Evolutionary conservation across 2,329 filamentous ascomycete species (phyloP).

Genomic region (Dryadomyces quercivorus): DNA sequence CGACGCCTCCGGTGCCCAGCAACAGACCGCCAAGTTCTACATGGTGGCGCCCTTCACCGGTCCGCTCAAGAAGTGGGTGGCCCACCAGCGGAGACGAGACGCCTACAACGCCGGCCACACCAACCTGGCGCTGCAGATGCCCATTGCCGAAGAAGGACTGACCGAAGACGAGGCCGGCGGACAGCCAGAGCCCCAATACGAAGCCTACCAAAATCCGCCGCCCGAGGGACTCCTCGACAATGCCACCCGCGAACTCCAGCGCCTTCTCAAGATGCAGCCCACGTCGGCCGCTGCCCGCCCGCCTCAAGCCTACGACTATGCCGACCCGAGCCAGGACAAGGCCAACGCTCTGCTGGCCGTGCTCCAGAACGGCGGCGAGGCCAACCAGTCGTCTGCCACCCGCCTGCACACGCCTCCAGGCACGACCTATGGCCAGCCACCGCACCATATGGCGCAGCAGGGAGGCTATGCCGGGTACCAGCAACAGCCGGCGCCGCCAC

Average conservation of each 20-base stretch:
- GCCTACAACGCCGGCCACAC: constrained; percentile 28
- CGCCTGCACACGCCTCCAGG: constrained; percentile 39
- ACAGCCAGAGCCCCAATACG: constrained; percentile 23
- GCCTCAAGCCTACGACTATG: neutral
- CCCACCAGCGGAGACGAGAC: constrained; percentile 69
- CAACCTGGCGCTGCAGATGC: constrained; percentile 26
- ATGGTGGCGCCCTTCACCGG: constrained; percentile 93
- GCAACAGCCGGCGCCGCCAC: constrained; percentile 1
- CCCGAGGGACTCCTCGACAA: constrained; percentile 35
- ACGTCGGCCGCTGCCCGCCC: neutral
- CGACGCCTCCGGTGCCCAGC: constrained; percentile 36
- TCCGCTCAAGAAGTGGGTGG: constrained; percentile 79
- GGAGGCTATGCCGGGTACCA: neutral
- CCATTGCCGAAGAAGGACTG: constrained; percentile 39
- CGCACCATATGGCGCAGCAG: constrained; percentile 21
- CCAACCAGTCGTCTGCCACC: neutral
- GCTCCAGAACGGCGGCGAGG: constrained; percentile 23
- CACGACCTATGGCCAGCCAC: constrained; percentile 31
- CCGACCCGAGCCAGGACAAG: constrained; percentile 24
- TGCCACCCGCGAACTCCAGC: constrained; percentile 39
- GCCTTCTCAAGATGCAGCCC: constrained; percentile 42
- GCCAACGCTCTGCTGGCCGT: constrained; percentile 42
- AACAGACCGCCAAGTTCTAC: constrained; percentile 81
- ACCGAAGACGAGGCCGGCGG: constrained; percentile 50
- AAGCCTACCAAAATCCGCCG: constrained; percentile 19